These are phyloP conservation scores for Mediolabrus comicus DNA, from an alignment of 108 stramenopile genomes.

Conservation along the genomic window DNA sequence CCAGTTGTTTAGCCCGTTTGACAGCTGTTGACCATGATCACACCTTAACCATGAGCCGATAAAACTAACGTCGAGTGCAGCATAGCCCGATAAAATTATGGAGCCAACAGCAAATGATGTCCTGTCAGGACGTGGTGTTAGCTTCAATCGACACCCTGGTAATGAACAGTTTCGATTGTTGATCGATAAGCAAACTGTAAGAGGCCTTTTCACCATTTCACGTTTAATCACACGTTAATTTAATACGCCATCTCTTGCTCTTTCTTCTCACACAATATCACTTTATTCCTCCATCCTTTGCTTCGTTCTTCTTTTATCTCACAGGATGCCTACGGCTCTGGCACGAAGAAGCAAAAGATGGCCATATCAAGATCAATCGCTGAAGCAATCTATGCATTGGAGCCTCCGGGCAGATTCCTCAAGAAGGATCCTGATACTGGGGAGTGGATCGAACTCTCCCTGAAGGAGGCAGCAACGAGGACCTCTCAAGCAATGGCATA, in stretches of 20 bases:
- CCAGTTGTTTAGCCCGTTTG: no score
- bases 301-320: background rate
- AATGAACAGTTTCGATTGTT: background rate
- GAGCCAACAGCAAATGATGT: background rate
- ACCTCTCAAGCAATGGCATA: constrained; percentile 55
- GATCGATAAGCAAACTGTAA: background rate
- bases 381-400: constrained; percentile 51
- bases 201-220: background rate
- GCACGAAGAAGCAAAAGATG: constrained; percentile 66
- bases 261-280: background rate
- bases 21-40: no score
- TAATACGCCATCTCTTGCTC: background rate
- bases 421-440: constrained; percentile 51
- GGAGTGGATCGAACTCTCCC: constrained; percentile 61
- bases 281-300: background rate
- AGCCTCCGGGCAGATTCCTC: constrained; percentile 71
- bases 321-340: constrained; percentile 58
- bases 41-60: no score
- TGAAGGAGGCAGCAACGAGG: constrained; percentile 65
- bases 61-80: no score
- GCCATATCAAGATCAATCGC: constrained; percentile 59
- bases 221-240: background rate
- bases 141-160: background rate
- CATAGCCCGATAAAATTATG: background rate
- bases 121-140: background rate